A percentile compares a stretch with the other conserved stretches of the same genome.
Conservation (phyloP, 2,329 filamentous ascomycete genomes). For the Eutypella sp. region DNA sequence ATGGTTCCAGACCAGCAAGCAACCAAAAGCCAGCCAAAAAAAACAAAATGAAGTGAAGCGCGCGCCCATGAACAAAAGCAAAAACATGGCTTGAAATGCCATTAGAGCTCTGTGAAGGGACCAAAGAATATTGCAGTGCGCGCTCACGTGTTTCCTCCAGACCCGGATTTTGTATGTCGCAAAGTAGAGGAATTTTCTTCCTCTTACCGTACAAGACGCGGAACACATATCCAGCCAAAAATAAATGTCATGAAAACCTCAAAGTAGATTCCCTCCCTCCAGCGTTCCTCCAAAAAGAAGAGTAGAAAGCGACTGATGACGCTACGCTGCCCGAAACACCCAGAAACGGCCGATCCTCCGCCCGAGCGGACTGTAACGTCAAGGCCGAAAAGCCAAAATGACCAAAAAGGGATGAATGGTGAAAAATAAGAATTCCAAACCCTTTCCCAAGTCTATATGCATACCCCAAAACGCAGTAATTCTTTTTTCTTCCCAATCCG, state of each 20-base stretch:
- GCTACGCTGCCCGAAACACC: conserved; percentile 2
- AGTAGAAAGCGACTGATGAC: too few species aligned
- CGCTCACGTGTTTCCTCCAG: too few species aligned
- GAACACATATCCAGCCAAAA: too few species aligned
- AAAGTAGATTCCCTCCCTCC: too few species aligned
- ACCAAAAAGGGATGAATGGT: conserved; percentile 17
- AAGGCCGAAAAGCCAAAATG: conserved; percentile 14
- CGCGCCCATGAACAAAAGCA: conserved; percentile 13
- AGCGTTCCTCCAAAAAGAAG: too few species aligned
- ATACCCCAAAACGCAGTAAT: conserved; percentile 12
- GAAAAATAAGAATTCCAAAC: conserved; percentile 14
- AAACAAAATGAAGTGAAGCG: conserved; percentile 11
- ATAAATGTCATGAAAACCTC: too few species aligned
- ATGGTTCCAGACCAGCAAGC: conserved; percentile 30
- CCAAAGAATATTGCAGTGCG: too few species aligned
- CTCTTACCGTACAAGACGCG: too few species aligned
- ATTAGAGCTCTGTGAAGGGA: too few species aligned
- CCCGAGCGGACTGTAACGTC: too few species aligned
- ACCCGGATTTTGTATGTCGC: too few species aligned
- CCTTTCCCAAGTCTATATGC: conserved; percentile 31
- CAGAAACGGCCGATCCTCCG: conserved; percentile 14
- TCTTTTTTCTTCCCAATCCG: conserved; percentile 27
- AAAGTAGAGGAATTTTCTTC: too few species aligned
- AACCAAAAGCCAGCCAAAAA: conserved; percentile 20
- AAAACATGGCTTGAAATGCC: conserved; percentile 18